Evolutionary conservation across 2,329 filamentous ascomycete genomes (phyloP).

Genomic region (Pseudogymnoascus sp.): DNA sequence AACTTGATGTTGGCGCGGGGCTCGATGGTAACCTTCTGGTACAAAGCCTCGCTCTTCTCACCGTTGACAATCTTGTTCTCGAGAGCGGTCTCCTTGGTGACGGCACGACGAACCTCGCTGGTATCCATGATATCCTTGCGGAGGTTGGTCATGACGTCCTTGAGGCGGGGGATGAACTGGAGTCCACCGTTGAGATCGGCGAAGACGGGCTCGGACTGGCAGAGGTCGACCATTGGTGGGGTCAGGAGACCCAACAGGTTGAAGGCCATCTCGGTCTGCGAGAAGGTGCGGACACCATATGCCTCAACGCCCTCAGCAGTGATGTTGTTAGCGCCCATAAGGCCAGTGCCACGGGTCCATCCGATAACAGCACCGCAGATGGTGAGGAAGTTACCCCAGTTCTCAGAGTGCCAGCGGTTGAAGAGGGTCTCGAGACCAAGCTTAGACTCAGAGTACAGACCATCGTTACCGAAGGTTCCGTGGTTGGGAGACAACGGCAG

Average conservation of each 20-base stretch:
- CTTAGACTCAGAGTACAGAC: conserved; percentile 97
- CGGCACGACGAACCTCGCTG: conserved; percentile 84
- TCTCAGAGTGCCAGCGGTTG: conserved; percentile 97
- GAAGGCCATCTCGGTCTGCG: conserved; percentile 99
- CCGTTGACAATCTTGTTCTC: conserved; percentile 98
- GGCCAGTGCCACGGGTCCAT: conserved; percentile 95
- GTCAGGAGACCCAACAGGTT: conserved; percentile 96
- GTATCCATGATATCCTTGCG: conserved; percentile 93
- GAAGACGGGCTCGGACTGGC: conserved; percentile 91
- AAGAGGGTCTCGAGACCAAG: conserved; percentile 94
- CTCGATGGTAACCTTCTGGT: conserved; percentile 89
- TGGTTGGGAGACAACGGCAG: conserved; percentile 95
- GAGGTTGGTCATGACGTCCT: conserved; percentile 86
- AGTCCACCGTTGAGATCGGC: conserved; percentile 96
- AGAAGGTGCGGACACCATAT: conserved; percentile 95
- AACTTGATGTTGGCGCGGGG: conserved; percentile 98
- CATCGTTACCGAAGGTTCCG: conserved; percentile 95
- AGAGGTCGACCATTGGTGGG: conserved; percentile 86
- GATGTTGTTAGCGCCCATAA: conserved; percentile 97
- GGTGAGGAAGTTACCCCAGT: conserved; percentile 94
- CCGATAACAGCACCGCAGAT: conserved; percentile 98
- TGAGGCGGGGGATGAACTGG: conserved; percentile 94
- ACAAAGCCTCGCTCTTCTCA: conserved; percentile 81
- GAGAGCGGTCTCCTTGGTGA: conserved; percentile 90
- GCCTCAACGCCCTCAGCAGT: conserved; percentile 95